Evolutionary conservation across 495 filamentous ascomycete genomes (phyloP), one percentile per base, ranked within the genome.

Genomic region (Hypoxylon crocopeplum): DNA sequence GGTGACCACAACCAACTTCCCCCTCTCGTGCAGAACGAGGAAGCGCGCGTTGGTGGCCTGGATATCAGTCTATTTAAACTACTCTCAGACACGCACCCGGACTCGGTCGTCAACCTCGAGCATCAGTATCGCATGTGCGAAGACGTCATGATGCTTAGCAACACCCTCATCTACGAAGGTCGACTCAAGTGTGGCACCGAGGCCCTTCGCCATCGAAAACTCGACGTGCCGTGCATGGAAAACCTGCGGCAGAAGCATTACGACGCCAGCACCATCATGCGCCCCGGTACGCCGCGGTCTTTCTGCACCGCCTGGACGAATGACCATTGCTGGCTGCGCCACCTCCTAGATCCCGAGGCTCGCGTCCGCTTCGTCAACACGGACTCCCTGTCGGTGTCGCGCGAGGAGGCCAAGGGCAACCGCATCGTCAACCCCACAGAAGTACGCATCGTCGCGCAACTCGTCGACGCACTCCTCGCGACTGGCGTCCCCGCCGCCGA

Each of bases 61-160:
- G 94, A 98, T 72, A 79, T 96, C 44, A 96, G 91, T 70, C 81
- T 98, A 6, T 98, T 98, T 79, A 95, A 94, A 64, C 77, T 92
- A 7, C 84, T 98, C 17, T 97, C 90, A 12, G 93, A 98, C 63
- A 81, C 81, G 0, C 92, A 97, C 59, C 94, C 94, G 0, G 70
- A 82, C 17, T 91, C 92, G 1, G 92, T 98, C 8, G 89, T 93
- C 59, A 93, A 88, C 57, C 85, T 98, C 1, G 92, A 93, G 64
- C 91, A 96, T 62, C 94, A 98, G 69, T 98, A 98, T 66, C 91
- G 94, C 62, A 98, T 98, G 94, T 95, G 90, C 66, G 88, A 92
- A 40, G 93, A 98, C 24, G 88, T 98, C 47, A 98, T 98, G 94
- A 81, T 85, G 10, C 82, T 98, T 19, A 92, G 90, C 48, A 98